Evolutionary conservation across 371 early-diverging fungal species (phyloP).

Genomic region (Chytridium lagenaria): DNA sequence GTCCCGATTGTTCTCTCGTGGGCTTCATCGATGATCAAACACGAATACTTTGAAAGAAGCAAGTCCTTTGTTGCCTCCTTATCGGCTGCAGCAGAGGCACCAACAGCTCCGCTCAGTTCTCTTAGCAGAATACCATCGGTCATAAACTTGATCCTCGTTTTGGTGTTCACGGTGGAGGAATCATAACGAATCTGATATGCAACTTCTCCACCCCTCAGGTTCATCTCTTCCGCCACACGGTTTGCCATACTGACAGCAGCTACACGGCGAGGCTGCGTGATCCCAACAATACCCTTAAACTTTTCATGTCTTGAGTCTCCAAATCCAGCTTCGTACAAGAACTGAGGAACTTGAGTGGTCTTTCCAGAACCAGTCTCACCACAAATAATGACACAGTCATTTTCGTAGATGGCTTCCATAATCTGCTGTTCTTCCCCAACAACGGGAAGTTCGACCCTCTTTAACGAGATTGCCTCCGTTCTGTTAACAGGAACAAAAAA

Average conservation of each 20-base stretch:
- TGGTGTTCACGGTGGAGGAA: slow-evolving; percentile 62
- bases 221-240: slow-evolving; percentile 87
- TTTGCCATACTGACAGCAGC: slow-evolving; percentile 97
- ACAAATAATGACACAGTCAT: slow-evolving; percentile 88
- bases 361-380: slow-evolving; percentile 99
- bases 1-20: slow-evolving; percentile 99
- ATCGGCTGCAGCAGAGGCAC: not conserved
- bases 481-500: slow-evolving; percentile 85
- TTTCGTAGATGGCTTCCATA: slow-evolving; percentile 89
- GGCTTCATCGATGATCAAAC: slow-evolving; percentile 98
- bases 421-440: slow-evolving; percentile 95
- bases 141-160: slow-evolving; percentile 95
- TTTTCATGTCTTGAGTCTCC: slow-evolving; percentile 50
- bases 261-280: slow-evolving; percentile 99
- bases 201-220: slow-evolving; percentile 41
- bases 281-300: slow-evolving; percentile 89
- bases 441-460: slow-evolving; percentile 85
- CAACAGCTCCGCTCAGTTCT: slow-evolving; percentile 77
- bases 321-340: slow-evolving; percentile 96
- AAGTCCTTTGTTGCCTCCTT: slow-evolving; percentile 64
- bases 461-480: slow-evolving; percentile 71
- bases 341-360: slow-evolving; percentile 98
- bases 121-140: slow-evolving; percentile 99
- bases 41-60: slow-evolving; percentile 89
- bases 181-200: slow-evolving; percentile 95